Evolutionary conservation across 176 grass and related monocot genomes (phyloP), one percentile per base, ranked within the genome.

Genomic region (Raddia distichophylla): DNA sequence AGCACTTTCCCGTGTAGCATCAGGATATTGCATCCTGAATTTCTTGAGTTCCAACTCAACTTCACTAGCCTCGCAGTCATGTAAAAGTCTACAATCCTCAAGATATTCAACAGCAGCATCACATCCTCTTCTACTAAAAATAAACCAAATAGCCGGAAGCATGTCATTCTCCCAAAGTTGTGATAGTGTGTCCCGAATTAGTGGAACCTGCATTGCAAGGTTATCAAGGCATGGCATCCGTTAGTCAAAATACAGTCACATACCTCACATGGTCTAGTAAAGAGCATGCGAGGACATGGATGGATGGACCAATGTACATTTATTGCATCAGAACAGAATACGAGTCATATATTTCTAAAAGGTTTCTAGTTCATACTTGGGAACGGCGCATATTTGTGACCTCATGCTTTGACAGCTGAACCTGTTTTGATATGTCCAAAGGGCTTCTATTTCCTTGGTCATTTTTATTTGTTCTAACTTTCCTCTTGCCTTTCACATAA

Each of bases 71-170:
- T 98, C 95, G 60, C 79, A 93, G 72, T 98, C 92, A 83, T 98
- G 81, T 75, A 98, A 84, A 86, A 98, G 93, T 90, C 87, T 89
- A 74, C 86, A 94, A 84, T 98, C 92, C 71, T 98, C 92, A 67
- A 98, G 78, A 78, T 98, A 98, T 83, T 98, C 92, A 81, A 98
- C 90, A 71, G 95, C 90, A 69, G 95, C 95, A 86, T 98, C 95
- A 79, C 95, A 98, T 64, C 95, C 95, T 95, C 88, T 93, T 87
- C 95, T 90, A 81, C 92, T 98, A 87, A 98, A 98, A 80, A 98
- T 94, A 87, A 98, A 98, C 95, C 95, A 98, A 85, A 98, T 93
- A 87, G 88, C 82, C 72, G 95, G 95, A 83, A 98, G 92, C 95
- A 93, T 98, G 85, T 93, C 88, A 34, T 80, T 94, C 77, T 87